Evolutionary conservation across 257 asterid genomes (phyloP).

Genomic region (Solanum neorickii): DNA sequence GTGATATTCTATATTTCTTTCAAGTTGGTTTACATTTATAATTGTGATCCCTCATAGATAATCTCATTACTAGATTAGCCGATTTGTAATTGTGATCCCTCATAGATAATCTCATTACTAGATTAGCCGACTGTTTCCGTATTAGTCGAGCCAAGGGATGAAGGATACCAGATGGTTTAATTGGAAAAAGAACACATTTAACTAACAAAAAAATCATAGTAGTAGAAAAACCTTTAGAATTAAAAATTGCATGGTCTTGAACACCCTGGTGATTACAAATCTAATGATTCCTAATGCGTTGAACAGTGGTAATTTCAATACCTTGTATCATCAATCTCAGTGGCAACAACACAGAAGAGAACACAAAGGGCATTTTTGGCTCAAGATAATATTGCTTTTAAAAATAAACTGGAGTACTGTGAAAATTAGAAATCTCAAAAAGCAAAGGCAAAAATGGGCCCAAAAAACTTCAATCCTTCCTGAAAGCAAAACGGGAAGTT

Average conservation of each 20-base stretch:
- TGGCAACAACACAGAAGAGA: not conserved
- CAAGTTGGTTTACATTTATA: not conserved
- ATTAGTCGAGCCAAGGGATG: not conserved
- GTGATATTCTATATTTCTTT: not conserved
- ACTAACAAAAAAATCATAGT: not conserved
- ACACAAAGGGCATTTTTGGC: not conserved
- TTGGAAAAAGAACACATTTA: not conserved
- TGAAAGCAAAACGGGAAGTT: conserved; percentile 2
- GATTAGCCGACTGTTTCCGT: not conserved
- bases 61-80: not conserved
- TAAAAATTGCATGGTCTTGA: not conserved
- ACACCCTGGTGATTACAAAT: not conserved
- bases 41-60: not conserved
- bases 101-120: not conserved
- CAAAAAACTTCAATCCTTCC: not conserved
- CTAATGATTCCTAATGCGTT: not conserved
- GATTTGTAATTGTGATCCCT: not conserved
- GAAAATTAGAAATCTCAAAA: not conserved
- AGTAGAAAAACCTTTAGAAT: not conserved
- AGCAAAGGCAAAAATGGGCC: not conserved
- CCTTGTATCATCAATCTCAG: not conserved
- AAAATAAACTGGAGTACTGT: not conserved
- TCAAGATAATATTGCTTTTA: not conserved
- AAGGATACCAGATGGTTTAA: not conserved
- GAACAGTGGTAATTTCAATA: not conserved